phyloP scores from a whole-genome alignment of 768 basidiomycete species.

The Lentinula lateritia region DNA sequence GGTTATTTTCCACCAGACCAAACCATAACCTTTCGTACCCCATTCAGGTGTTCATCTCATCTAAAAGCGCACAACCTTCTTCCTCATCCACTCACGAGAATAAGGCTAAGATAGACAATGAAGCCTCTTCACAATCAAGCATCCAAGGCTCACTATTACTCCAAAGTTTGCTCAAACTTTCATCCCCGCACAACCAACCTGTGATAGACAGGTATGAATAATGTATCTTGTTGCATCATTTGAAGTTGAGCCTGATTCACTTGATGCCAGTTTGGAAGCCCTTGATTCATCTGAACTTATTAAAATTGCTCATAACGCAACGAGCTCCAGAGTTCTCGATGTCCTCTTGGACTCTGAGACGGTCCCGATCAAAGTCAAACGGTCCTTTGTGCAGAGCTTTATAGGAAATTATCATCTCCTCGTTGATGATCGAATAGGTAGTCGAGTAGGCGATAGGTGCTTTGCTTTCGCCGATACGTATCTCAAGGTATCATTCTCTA shows the following conservation, averaged over 20 bases:
- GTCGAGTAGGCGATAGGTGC: slow-evolving; percentile 84
- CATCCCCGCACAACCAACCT: slow-evolving; percentile 58
- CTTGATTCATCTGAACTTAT: slow-evolving; percentile 57
- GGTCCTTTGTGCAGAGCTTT: slow-evolving; percentile 67
- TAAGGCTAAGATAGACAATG: slow-evolving; percentile 17
- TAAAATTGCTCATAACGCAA: slow-evolving; percentile 42
- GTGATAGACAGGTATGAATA: slow-evolving; percentile 61
- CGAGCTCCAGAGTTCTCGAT: slow-evolving; percentile 79
- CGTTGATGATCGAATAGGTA: slow-evolving; percentile 87
- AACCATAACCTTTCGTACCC: slow-evolving; percentile 1
- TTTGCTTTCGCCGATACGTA: slow-evolving; percentile 92
- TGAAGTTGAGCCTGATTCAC: background rate
- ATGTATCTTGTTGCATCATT: slow-evolving; percentile 4
- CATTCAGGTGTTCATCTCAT: slow-evolving; percentile 22
- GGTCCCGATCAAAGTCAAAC: slow-evolving; percentile 58
- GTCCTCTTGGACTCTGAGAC: slow-evolving; percentile 64
- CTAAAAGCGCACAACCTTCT: slow-evolving; percentile 9
- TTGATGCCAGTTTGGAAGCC: slow-evolving; percentile 44
- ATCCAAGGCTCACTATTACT: slow-evolving; percentile 83
- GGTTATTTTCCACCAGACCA: background rate
- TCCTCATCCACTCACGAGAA: slow-evolving; percentile 10
- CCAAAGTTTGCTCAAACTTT: slow-evolving; percentile 73
- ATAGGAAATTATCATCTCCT: slow-evolving; percentile 76
- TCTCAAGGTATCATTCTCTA: slow-evolving; percentile 57
- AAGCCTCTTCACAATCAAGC: slow-evolving; percentile 51